phyloP scores from a whole-genome alignment of 2,329 filamentous ascomycete genomes.

The Aureobasidium lini region DNA sequence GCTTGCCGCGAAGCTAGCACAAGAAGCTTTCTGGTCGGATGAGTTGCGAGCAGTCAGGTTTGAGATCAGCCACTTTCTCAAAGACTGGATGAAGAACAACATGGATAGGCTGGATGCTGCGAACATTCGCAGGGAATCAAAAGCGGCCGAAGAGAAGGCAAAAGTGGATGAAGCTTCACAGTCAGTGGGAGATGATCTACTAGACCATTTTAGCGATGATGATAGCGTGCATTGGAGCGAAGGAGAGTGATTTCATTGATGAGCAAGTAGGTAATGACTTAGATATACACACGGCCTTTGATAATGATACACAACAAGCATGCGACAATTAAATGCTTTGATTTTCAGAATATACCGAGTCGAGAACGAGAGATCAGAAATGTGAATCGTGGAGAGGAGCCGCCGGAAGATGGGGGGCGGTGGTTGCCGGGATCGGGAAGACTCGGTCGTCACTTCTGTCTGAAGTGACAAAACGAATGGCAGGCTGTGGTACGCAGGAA shows the following conservation, averaged over 20 bases:
- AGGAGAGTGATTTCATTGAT: background rate
- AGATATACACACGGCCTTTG: background rate
- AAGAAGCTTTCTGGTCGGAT: background rate
- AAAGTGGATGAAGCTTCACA: background rate
- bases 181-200: background rate
- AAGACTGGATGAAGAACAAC: slow-evolving; percentile 1
- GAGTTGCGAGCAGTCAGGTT: background rate
- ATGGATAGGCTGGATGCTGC: slow-evolving; percentile 7
- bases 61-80: background rate
- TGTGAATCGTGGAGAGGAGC: slow-evolving; percentile 7
- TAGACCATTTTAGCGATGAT: slow-evolving; percentile 11
- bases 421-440: slow-evolving; percentile 1
- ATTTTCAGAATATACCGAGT: background rate
- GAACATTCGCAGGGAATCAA: background rate
- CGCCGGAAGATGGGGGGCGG: background rate
- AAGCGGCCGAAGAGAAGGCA: slow-evolving; percentile 1
- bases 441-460: slow-evolving; percentile 10
- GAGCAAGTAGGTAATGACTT: background rate
- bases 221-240: slow-evolving; percentile 11
- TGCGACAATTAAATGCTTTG: background rate
- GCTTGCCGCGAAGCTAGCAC: slow-evolving; percentile 9
- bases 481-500: background rate
- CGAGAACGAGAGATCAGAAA: background rate
- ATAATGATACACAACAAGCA: background rate
- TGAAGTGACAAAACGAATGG: slow-evolving; percentile 7